These are phyloP conservation scores for Ceratocystis albifundus DNA, from an alignment of 2,329 filamentous ascomycete genomes.

Conservation along the genomic window DNA sequence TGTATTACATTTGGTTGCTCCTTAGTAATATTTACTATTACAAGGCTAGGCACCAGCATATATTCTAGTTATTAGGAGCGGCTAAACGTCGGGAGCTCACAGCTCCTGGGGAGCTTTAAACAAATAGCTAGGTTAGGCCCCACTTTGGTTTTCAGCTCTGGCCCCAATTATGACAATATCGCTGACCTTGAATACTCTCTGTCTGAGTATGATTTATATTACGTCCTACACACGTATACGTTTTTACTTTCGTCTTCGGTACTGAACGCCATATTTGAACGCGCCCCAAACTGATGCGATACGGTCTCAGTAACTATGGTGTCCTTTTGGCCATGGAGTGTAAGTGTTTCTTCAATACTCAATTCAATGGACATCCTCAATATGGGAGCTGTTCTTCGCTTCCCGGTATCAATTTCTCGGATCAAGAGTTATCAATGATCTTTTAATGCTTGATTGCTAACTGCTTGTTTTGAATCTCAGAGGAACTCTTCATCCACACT, in stretches of 20 bases:
- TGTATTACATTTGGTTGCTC: too few species aligned
- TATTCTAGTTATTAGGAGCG: too few species aligned
- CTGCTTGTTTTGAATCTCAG: constrained; percentile 35
- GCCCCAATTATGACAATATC: not conserved
- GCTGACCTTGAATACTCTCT: not conserved
- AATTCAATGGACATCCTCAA: not conserved
- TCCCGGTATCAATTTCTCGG: too few species aligned
- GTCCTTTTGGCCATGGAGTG: constrained; percentile 76
- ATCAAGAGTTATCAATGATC: not conserved
- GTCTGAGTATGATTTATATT: not conserved
- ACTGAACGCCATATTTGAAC: too few species aligned
- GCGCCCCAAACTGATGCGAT: too few species aligned
- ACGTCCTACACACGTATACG: not conserved
- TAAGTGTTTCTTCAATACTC: constrained; percentile 31
- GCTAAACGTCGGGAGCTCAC: not conserved
- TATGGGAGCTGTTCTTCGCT: not conserved
- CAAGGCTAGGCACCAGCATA: too few species aligned
- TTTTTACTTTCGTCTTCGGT: too few species aligned
- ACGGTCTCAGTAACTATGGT: constrained; percentile 46
- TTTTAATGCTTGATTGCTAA: not conserved
- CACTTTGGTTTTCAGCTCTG: not conserved
- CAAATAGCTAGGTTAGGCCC: not conserved
- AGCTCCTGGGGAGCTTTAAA: not conserved
- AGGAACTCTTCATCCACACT: constrained; percentile 71
- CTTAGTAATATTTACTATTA: too few species aligned